Percentiles rank a stretch among this genome's conserved stretches.
These are phyloP conservation scores for Endocalyx cinctus DNA, from an alignment of 2,329 filamentous ascomycete species.

Conservation along the genomic window DNA sequence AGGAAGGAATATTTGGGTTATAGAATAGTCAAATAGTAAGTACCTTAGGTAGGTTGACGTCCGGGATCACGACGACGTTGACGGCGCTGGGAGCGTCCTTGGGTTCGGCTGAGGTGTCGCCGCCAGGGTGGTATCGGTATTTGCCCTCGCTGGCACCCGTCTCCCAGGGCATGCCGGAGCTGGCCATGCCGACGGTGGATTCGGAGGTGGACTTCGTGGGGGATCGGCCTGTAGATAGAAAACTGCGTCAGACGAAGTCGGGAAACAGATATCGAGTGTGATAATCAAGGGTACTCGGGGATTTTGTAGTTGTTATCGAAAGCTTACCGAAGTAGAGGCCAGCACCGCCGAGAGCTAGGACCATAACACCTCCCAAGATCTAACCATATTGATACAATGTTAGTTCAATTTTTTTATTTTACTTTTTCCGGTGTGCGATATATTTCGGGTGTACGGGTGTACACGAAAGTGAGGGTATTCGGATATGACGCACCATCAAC, in stretches of 20 bases:
- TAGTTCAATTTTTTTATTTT: too few relatives aligned
- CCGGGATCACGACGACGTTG: constrained; percentile 90
- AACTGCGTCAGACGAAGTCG: too few relatives aligned
- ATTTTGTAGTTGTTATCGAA: background rate
- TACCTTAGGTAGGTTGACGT: constrained; percentile 89
- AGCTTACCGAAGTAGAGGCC: constrained; percentile 80
- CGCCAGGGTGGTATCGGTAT: constrained; percentile 79
- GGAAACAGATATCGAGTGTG: too few relatives aligned
- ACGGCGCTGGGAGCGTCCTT: constrained; percentile 92
- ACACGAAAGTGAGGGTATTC: background rate
- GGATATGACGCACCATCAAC: constrained; percentile 37
- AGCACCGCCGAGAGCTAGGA: constrained; percentile 78
- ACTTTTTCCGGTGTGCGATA: background rate
- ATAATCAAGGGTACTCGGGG: too few relatives aligned
- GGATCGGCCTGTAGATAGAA: constrained; percentile 59
- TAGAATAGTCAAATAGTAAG: constrained; percentile 19
- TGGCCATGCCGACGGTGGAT: constrained; percentile 66
- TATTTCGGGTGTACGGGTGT: background rate
- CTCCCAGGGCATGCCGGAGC: constrained; percentile 89
- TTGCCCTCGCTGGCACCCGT: constrained; percentile 59
- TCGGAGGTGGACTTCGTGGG: constrained; percentile 85
- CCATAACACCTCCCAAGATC: constrained; percentile 91
- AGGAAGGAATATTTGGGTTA: constrained; percentile 5
- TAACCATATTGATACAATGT: constrained; percentile 35
- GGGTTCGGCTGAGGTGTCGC: constrained; percentile 68